Evolutionary conservation across 495 filamentous ascomycete species (phyloP), one percentile per base, ranked within the genome.

Genomic region (Trichoderma virens): DNA sequence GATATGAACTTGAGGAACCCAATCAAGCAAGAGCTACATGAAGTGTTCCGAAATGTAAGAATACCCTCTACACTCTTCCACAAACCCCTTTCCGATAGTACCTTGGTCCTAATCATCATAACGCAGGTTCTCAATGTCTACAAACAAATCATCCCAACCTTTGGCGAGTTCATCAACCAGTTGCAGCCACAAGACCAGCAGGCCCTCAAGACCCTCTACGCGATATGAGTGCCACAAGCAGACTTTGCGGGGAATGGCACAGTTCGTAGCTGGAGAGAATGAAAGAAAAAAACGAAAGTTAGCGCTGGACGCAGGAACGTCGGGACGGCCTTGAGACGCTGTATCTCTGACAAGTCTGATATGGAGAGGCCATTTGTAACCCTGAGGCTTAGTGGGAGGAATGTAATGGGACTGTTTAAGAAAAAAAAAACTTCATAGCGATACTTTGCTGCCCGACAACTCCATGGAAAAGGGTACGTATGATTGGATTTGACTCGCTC

Each of bases 131-230:
- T 97, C 63, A 82, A 85, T 72, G 86, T 90, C 62, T 97, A 97
- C 76, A 89, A 89, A 73, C 82, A 83, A 65, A 81, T 97, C 70
- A 97, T 97, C 67, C 89, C 90, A 65, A 82, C 92, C 73, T 96
- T 96, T 73, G 82, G 86, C 73, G 82, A 86, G 30, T 96, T 95
- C 76, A 76, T 97, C 68, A 75, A 75, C 28, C 87, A 88, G 70
- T 78, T 96, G 54, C 78, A 87, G 31, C 76, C 80, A 35, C 75
- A 78, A 23, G 87, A 91, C 67, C 80, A 85, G 65, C 83, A 86
- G 70, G 81, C 79, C 65, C 71, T 70, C 69, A 75, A 67, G 78
- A 76, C 71, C 63, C 72, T 69, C 56, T 83, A 75, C 75, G 73
- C 75, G 13, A 68, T 73, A 62, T 72, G 65, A 56, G 45, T 1